phyloP scores from a whole-genome alignment of 1,284 basidiomycete species.

The Austroboletus rostrupii region DNA sequence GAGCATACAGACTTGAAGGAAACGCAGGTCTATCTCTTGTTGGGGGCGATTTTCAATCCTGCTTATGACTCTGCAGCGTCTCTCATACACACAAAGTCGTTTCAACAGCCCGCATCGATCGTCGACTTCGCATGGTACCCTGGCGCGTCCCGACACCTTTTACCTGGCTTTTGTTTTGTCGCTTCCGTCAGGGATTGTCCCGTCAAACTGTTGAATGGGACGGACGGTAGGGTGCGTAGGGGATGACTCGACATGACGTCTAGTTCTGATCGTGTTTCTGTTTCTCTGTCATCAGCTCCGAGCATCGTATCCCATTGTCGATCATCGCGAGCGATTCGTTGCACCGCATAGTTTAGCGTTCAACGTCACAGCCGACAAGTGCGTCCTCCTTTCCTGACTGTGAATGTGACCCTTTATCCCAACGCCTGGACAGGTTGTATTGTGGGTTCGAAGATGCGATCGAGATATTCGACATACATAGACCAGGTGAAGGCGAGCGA shows the following conservation, averaged over 20 bases:
- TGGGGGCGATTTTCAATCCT: background rate
- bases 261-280: background rate
- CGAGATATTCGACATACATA: conserved; percentile 79
- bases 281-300: conserved; percentile 29
- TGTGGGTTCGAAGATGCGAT: conserved; percentile 89
- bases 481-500: conserved; percentile 71
- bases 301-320: conserved; percentile 88
- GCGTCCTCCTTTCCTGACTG: conserved; percentile 14
- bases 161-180: conserved; percentile 75
- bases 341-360: conserved; percentile 83
- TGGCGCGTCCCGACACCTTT: conserved; percentile 52
- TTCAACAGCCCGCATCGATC: conserved; percentile 63
- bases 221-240: conserved; percentile 64
- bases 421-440: conserved; percentile 57
- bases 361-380: conserved; percentile 68
- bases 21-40: background rate
- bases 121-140: conserved; percentile 83
- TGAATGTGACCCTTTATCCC: background rate
- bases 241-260: background rate
- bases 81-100: conserved; percentile 18
- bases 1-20: background rate
- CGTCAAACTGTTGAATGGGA: conserved; percentile 76
- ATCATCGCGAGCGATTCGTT: conserved; percentile 84
- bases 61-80: background rate
- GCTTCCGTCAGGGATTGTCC: conserved; percentile 79